These are phyloP conservation scores for Mucor mucedo DNA, from an alignment of 371 early-diverging fungal genomes.

Conservation along the genomic window DNA sequence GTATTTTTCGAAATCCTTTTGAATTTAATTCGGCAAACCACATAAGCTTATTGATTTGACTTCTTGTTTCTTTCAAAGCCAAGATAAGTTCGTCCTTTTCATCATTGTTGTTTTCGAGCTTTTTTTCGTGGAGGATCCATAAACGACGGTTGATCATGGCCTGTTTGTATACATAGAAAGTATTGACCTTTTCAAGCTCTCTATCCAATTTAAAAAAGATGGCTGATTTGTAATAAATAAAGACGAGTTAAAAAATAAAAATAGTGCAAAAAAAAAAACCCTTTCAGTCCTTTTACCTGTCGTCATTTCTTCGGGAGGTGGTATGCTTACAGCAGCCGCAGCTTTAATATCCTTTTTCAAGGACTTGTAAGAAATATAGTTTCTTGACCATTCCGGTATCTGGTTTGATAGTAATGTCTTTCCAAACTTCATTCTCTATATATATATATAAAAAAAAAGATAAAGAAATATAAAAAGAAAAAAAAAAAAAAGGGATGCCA, in stretches of 20 bases:
- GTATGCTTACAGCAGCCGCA: constrained; percentile 40
- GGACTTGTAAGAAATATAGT: constrained; percentile 70
- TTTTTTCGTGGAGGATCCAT: constrained; percentile 61
- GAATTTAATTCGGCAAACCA: constrained; percentile 72
- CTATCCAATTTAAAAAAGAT: constrained; percentile 68
- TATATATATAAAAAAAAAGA: too few species aligned
- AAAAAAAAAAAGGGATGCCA: constrained; percentile 16
- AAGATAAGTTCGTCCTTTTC: constrained; percentile 60
- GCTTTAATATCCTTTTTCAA: constrained; percentile 71
- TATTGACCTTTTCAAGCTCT: constrained; percentile 73
- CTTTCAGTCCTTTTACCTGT: constrained; percentile 39
- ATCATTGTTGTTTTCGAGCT: constrained; percentile 48
- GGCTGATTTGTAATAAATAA: constrained; percentile 31
- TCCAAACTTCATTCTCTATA: constrained; percentile 71
- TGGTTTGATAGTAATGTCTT: constrained; percentile 65
- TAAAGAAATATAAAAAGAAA: constrained; percentile 16
- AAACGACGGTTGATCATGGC: constrained; percentile 65
- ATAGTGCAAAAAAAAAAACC: too few species aligned
- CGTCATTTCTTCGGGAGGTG: constrained; percentile 39
- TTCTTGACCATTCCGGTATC: constrained; percentile 74
- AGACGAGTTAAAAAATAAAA: too few species aligned
- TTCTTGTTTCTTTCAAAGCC: constrained; percentile 65
- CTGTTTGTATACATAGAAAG: constrained; percentile 66
- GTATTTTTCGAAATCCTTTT: constrained; percentile 71
- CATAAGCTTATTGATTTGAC: constrained; percentile 61